Evolutionary conservation across 2,329 filamentous ascomycete species (phyloP), one percentile per base, ranked within the genome.

Genomic region (Drechmeria coniospora): DNA sequence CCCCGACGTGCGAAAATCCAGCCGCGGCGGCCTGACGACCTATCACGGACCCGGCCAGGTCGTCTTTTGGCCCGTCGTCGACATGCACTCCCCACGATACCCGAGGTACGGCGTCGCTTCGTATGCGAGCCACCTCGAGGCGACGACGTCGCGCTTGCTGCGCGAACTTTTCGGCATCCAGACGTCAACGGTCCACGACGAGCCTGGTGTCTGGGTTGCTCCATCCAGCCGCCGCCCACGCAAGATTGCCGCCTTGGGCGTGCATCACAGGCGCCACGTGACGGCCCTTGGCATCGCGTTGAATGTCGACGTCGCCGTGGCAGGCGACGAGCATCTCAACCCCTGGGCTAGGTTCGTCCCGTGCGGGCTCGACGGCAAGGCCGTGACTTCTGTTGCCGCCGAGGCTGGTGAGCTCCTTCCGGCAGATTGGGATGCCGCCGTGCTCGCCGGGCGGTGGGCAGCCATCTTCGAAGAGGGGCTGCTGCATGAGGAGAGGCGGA

Each of bases 41-140:
- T 95, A 93, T 57, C 90, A 98, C 49, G 90, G 87, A 0, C 90
- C 87, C 0, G 87, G 87, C 0, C 90, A 98, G 50, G 57, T 92
- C 26, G 80, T 94, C 20, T 72, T 86, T n/a, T 98, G 92, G 61
- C 83, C 87, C 3, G 71, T 94, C 27, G 50, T 92, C n/a, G 83
- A 93, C 50, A 65, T 95, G 31, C 71, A 70, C 30, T 63, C 68
- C 6, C 44, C 51, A 0, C 37, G 52, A 8, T 68, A 83, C 38
- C 55, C 57, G 0, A 58, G 45, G 25, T 60, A 90, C 13, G 74
- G 68, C 4, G 77, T 90, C 9, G 62, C 81, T 12, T 70, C 68
- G 35, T 93, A 92, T 53, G 78, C 92, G 5, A 65, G 72, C 20
- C 52, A 84, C 18, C 64, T 98, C 2, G 86, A 98, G 49, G 63